Percentiles rank a stretch among this genome's conserved stretches.
These are phyloP conservation scores for Aspergillus taichungensis DNA, from an alignment of 495 filamentous ascomycete species.

Conservation along the genomic window DNA sequence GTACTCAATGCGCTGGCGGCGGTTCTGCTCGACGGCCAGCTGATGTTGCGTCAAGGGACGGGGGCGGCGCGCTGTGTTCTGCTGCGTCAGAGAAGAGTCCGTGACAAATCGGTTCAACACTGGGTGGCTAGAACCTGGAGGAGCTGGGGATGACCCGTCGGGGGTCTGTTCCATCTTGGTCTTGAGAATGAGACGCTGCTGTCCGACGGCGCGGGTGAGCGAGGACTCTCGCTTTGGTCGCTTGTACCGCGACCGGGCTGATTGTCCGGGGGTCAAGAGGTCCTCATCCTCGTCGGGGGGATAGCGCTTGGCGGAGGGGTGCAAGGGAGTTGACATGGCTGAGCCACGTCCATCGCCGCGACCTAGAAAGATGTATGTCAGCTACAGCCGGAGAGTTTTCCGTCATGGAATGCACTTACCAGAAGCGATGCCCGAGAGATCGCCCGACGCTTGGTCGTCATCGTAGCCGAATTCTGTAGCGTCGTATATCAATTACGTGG, in stretches of 20 bases:
- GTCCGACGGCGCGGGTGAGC: constrained; percentile 25
- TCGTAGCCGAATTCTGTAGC: constrained; percentile 26
- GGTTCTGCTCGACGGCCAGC: constrained; percentile 80
- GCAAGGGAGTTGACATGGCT: constrained; percentile 35
- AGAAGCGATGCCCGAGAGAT: constrained; percentile 22
- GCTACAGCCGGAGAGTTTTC: background rate
- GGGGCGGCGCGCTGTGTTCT: constrained; percentile 45
- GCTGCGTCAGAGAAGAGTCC: constrained; percentile 26
- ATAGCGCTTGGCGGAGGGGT: constrained; percentile 27
- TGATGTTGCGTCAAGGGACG: constrained; percentile 90
- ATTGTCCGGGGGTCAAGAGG: constrained; percentile 22
- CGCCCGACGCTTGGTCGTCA: constrained; percentile 27
- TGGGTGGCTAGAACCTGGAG: constrained; percentile 39
- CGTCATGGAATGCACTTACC: background rate
- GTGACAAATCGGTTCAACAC: constrained; percentile 40
- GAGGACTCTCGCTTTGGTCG: constrained; percentile 30
- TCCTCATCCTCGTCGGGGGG: constrained; percentile 32
- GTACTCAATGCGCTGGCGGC: constrained; percentile 79
- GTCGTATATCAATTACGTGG: too few species aligned
- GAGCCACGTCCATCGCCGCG: constrained; percentile 24
- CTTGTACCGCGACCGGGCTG: constrained; percentile 27
- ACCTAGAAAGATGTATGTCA: constrained; percentile 1
- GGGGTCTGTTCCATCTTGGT: constrained; percentile 41
- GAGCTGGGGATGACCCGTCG: constrained; percentile 40
- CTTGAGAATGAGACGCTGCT: constrained; percentile 41